Base-by-base conservation (phyloP, 495 filamentous ascomycete genomes). In the Penicillium maclennaniae region DNA sequence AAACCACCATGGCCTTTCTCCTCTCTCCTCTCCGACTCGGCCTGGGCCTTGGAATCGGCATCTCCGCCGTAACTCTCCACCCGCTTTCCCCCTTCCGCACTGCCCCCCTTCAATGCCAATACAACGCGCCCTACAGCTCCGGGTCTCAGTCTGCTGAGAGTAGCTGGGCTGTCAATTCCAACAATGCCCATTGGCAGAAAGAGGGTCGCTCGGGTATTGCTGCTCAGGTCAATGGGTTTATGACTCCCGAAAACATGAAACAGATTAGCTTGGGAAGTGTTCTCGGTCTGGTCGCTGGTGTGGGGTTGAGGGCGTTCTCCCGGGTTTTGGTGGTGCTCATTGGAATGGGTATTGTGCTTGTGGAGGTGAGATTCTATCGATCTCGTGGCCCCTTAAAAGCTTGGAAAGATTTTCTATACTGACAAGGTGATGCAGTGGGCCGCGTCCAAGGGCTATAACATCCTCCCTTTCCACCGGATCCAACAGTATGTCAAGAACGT, bases 251-350 rank as follows among this genome's bases (percentile, higher is more conserved):
- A 25, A 76, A 78, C 12, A 71, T 89, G 63, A 81, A 77, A 53
- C 85, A 91, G 74, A 71, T 91, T 47, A 87, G 84, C 50, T 60
- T 82, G 51, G 88, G 88, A 1, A 87, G 85, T 59, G 72, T 91
- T 14, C 57, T 85, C 28, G 87, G 89, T 4, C 74, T 95, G 45
- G 63, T 86, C 36, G 80, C 78, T 0, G 90, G 90, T 3, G 63
- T 92, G 17, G 76, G 87, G 6, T 76, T 95, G 48, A 79, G 82
- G 58, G 78, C 87, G 38, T 92, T 95, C 68, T 91, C 87, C 41
- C 81, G 79, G 61, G 84, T 83, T 5, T 65, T 95, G 59, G 87
- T 88, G 7, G 65, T 92, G 31, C 61, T 95, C 28, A 63, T 91
- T 10, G 88, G 90, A 0, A 69, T 93, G 49, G 72, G 83, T 6